Conservation (phyloP, 169 alveolate species). For the Plasmodium gonderi region DNA sequence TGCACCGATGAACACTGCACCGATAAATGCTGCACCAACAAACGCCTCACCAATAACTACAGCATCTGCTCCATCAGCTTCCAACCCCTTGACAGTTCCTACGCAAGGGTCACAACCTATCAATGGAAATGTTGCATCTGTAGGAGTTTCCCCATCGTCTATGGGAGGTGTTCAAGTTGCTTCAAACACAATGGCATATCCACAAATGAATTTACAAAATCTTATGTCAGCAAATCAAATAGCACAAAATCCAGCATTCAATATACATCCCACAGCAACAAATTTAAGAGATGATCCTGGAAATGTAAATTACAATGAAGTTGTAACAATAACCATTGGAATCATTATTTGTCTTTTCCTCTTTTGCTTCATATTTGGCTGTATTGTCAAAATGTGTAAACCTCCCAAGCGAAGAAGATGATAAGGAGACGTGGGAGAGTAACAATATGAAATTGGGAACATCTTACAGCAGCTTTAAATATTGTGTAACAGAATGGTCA, state of each 20-base stretch:
- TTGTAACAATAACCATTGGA: slow-evolving; percentile 49
- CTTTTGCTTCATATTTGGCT: slow-evolving; percentile 52
- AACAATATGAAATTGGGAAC: too few species aligned
- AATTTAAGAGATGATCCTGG: slow-evolving; percentile 58
- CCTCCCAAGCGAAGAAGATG: slow-evolving; percentile 39
- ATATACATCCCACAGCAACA: slow-evolving; percentile 58
- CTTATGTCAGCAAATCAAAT: slow-evolving; percentile 28
- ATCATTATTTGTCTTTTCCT: slow-evolving; percentile 43
- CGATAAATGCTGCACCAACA: background rate
- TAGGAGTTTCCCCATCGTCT: background rate
- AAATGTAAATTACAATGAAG: slow-evolving; percentile 50
- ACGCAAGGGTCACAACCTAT: too few species aligned
- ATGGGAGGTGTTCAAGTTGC: background rate
- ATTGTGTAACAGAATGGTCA: too few species aligned
- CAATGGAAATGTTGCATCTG: too few species aligned
- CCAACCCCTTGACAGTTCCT: background rate
- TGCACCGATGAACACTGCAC: background rate
- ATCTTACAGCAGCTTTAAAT: too few species aligned
- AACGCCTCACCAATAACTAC: background rate
- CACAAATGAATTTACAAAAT: slow-evolving; percentile 14
- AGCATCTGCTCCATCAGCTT: background rate
- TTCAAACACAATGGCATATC: background rate
- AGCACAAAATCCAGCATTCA: slow-evolving; percentile 59
- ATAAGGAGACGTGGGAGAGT: too few species aligned
- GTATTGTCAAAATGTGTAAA: slow-evolving; percentile 43